A percentile compares a stretch with the other conserved stretches of the same genome.
These are phyloP conservation scores for Didymella segeticola DNA, from an alignment of 2,329 filamentous ascomycete species.

Conservation along the genomic window DNA sequence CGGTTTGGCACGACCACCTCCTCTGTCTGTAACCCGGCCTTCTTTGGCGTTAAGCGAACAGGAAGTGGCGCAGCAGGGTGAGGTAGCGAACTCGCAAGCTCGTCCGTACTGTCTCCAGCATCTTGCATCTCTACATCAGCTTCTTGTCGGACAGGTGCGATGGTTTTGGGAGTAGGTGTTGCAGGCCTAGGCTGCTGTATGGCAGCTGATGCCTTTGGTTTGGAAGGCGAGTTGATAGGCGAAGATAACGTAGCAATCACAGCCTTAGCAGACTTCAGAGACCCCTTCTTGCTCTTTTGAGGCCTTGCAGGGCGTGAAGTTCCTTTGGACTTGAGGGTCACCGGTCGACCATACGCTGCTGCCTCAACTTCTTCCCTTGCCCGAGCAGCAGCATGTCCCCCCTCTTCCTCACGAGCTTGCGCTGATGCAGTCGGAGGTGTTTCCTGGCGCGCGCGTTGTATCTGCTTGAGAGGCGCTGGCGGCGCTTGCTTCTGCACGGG, in stretches of 20 bases:
- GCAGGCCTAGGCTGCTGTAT: conserved; percentile 17
- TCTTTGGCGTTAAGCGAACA: conserved; percentile 12
- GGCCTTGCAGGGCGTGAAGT: conserved; percentile 23
- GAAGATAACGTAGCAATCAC: conserved; percentile 30
- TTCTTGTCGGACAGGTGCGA: background rate
- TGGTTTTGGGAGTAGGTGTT: conserved; percentile 18
- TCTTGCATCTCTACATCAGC: conserved; percentile 33
- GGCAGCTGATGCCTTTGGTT: conserved; percentile 6
- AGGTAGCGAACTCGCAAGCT: conserved; percentile 29
- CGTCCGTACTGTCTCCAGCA: conserved; percentile 22
- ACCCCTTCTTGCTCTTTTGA: conserved; percentile 31
- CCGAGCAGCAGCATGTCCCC: conserved; percentile 39
- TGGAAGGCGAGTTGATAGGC: conserved; percentile 25
- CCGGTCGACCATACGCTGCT: conserved; percentile 24
- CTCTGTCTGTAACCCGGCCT: background rate
- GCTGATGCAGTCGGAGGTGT: conserved; percentile 29
- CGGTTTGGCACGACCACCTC: conserved; percentile 56
- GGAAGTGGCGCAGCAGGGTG: conserved; percentile 25
- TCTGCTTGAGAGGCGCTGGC: conserved; percentile 23
- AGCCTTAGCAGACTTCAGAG: conserved; percentile 36
- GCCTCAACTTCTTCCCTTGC: conserved; percentile 26
- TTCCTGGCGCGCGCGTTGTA: conserved; percentile 28
- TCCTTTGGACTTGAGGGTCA: conserved; percentile 32
- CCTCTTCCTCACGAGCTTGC: conserved; percentile 44
- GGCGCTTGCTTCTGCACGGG: conserved; percentile 19